Percentiles rank a stretch among this genome's conserved stretches.
phyloP scores from a whole-genome alignment of 78 protist genomes.

The Dictyostelium brefeldianum region DNA sequence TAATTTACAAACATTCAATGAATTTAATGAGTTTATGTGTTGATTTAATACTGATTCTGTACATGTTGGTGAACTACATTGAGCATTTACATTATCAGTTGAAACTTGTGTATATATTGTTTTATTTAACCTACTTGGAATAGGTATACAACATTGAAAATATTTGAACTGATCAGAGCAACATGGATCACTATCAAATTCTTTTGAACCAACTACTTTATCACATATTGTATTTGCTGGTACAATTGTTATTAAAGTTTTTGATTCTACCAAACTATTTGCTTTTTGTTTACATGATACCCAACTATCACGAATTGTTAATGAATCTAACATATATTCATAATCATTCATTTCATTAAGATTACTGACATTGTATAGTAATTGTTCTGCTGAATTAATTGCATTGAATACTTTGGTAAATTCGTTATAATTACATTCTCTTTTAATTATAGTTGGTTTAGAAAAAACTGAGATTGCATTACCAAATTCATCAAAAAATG shows the following conservation, averaged over 20 bases:
- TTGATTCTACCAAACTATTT: not conserved
- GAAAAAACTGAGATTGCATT: not conserved
- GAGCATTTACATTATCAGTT: not conserved
- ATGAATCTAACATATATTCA: constrained; percentile 3
- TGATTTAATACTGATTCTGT: not conserved
- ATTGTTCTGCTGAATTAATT: not conserved
- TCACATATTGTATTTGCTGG: not conserved
- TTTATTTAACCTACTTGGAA: too few species aligned
- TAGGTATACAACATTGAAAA: constrained; percentile 49
- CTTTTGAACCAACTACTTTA: not conserved
- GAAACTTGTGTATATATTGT: not conserved
- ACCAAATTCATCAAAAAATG: not conserved
- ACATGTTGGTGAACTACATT: not conserved
- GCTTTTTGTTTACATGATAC: not conserved
- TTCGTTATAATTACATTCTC: not conserved
- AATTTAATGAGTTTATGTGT: not conserved
- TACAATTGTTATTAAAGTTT: too few species aligned
- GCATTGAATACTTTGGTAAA: not conserved
- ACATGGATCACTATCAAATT: constrained; percentile 20
- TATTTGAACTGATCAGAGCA: not conserved
- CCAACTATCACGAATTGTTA: constrained; percentile 31
- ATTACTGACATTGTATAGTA: not conserved
- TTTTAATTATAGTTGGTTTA: too few species aligned
- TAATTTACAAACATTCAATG: not conserved
- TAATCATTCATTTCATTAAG: not conserved